Conservation (phyloP, 2,329 filamentous ascomycete genomes). For the Davidsoniella eucalypti region DNA sequence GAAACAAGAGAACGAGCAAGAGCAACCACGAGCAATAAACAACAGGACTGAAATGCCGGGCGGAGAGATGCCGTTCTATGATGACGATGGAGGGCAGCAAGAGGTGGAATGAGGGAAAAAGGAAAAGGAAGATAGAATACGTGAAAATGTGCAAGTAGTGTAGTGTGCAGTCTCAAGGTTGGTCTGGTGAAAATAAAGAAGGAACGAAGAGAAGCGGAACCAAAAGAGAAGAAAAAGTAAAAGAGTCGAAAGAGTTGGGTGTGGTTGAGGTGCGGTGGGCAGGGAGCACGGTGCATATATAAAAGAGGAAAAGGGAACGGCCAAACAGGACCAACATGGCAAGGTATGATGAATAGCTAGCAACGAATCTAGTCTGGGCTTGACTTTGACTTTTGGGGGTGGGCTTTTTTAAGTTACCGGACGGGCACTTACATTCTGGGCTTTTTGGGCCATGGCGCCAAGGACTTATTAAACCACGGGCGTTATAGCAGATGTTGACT, state of each 20-base stretch:
- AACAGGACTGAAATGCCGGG: no score
- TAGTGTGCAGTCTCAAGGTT: not conserved
- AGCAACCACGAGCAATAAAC: not conserved
- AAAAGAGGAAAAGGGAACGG: conserved; percentile 1
- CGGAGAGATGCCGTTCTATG: conserved; percentile 3
- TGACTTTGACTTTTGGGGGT: not conserved
- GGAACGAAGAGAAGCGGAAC: conserved; percentile 2
- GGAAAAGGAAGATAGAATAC: conserved; percentile 1
- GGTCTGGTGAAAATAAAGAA: conserved; percentile 4
- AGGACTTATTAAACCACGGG: conserved; percentile 2
- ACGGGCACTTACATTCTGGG: conserved; percentile 13
- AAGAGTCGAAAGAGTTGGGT: not conserved
- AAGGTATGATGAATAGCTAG: no score
- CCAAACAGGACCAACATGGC: not conserved
- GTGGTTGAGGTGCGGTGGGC: not conserved
- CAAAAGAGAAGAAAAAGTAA: not conserved
- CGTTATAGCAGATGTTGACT: not conserved
- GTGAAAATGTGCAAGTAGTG: not conserved
- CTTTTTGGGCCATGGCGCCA: conserved; percentile 12
- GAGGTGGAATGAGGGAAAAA: not conserved
- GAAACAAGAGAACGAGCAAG: conserved; percentile 2
- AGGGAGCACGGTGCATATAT: conserved; percentile 2
- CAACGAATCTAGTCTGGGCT: not conserved
- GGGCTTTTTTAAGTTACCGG: conserved; percentile 5
- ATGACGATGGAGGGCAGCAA: not conserved